Evolutionary conservation across 805 yeast genomes (phyloP), one percentile per base, ranked within the genome.

Genomic region (Yarrowia sp.): DNA sequence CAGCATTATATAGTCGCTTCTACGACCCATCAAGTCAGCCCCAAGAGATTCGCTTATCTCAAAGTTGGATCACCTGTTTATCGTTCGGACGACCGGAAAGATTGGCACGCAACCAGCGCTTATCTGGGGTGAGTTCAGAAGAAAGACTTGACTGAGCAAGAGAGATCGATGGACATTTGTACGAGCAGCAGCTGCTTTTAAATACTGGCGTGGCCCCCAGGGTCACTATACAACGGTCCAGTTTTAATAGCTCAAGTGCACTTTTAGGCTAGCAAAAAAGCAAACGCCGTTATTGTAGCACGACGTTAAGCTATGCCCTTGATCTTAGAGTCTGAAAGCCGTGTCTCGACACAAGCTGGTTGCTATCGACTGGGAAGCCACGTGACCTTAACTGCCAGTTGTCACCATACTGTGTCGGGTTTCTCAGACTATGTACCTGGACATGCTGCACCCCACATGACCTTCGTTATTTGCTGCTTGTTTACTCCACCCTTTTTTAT

Each of bases 31-130:
- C 11, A 7, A 5, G 19, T 16, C 3, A 4, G 5, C 38, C 17
- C 21, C 4, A 36, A 6, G 21, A 36, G 12, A 16, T 17, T 9
- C 19, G 14, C 46, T 41, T 22, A 41, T 41, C 46, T 22, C 17
- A 41, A 21, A 16, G 12, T 4, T 41, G 26, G 28, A 41, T 44
- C 51, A 26, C 49, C 51, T 28, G 52, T 28, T 46, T 46, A 46
- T 46, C 36, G 35, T 14, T 46, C 52, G 52, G 52, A 46, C 52
- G 24, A 17, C 52, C 52, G 52, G 52, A 46, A n/a, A 19, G 52
- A 46, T 46, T 36, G 24, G 24, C 52, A 30, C 2, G 3, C 12
- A 43, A 24, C n/a, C n/a, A 7, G 12, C 12, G 52, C 52, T 22
- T 19, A 46, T 46, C 35, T 19, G 36, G 36, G 52, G 48, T 16